A percentile compares a stretch with the other conserved stretches of the same genome.
Conservation (phyloP, 176 grass and related monocot genomes). For the Saccharum spontaneum region DNA sequence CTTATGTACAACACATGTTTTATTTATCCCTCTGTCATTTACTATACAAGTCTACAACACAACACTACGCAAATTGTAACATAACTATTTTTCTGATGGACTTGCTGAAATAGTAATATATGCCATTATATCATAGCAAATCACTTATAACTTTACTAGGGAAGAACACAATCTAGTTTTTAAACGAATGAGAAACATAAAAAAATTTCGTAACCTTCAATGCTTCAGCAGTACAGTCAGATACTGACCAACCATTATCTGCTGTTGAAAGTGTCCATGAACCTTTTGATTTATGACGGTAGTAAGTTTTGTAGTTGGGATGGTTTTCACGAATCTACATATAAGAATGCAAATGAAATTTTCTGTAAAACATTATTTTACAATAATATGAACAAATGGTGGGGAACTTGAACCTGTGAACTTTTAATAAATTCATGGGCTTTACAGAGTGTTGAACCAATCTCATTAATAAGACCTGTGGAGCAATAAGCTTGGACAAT, state of each 20-base stretch:
- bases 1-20: background rate
- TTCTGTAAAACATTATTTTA: background rate
- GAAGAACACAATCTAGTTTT: background rate
- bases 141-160: background rate
- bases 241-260: conserved; percentile 56
- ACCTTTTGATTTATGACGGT: conserved; percentile 55
- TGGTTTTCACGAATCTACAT: conserved; percentile 45
- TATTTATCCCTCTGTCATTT: background rate
- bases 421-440: conserved; percentile 64
- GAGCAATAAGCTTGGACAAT: conserved; percentile 79
- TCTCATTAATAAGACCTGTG: conserved; percentile 58
- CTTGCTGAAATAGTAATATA: background rate
- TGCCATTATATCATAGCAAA: background rate
- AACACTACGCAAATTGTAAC: background rate
- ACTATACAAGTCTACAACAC: background rate
- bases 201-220: conserved; percentile 32
- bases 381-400: background rate
- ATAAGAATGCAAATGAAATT: background rate
- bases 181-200: background rate
- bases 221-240: conserved; percentile 59
- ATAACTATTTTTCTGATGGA: background rate
- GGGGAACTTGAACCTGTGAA: conserved; percentile 38
- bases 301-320: conserved; percentile 31
- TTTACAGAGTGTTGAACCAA: conserved; percentile 41
- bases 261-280: conserved; percentile 62